Percentiles rank a stretch among this genome's conserved stretches.
Evolutionary conservation across 1,284 basidiomycete genomes (phyloP).

Genomic region (Cutaneotrichosporon mucoides): DNA sequence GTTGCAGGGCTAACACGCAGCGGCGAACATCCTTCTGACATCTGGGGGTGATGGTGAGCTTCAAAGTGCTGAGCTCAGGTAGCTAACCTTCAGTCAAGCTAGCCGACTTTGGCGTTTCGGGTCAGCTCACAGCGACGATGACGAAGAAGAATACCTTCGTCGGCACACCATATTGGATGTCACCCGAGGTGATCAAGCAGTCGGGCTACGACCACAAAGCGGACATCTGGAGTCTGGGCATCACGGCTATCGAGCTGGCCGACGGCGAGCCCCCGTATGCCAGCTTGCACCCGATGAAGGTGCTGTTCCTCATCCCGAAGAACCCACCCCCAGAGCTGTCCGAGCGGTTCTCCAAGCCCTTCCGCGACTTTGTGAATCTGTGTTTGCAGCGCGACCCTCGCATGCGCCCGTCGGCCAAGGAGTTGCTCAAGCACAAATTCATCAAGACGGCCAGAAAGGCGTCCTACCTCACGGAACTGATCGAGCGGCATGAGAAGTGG

Average conservation of each 20-base stretch:
- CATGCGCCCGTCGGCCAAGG: conserved; percentile 86
- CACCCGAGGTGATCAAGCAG: conserved; percentile 98
- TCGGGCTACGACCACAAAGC: conserved; percentile 98
- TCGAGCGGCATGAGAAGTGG: conserved; percentile 92
- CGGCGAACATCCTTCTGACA: conserved; percentile 91
- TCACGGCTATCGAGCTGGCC: conserved; percentile 95
- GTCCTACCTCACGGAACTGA: conserved; percentile 87
- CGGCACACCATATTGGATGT: conserved; percentile 98
- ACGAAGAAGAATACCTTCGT: conserved; percentile 99
- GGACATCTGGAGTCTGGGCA: conserved; percentile 92
- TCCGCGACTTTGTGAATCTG: conserved; percentile 87
- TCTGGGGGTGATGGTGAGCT: conserved; percentile 67
- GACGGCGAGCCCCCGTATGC: conserved; percentile 97
- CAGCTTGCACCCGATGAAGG: conserved; percentile 98
- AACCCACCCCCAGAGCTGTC: conserved; percentile 90
- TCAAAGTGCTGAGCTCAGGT: too few relatives aligned
- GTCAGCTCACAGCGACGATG: conserved; percentile 92
- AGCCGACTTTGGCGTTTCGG: conserved; percentile 97
- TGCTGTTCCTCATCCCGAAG: conserved; percentile 96
- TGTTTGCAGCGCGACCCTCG: conserved; percentile 92
- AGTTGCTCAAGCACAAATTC: conserved; percentile 93
- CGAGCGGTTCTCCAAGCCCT: conserved; percentile 77
- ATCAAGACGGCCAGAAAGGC: conserved; percentile 92
- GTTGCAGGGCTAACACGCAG: conserved; percentile 48
- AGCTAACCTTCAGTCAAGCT: conserved; percentile 63